Evolutionary conservation across 768 basidiomycete species (phyloP), one percentile per base, ranked within the genome.

Genomic region (Lyophyllum atratum): DNA sequence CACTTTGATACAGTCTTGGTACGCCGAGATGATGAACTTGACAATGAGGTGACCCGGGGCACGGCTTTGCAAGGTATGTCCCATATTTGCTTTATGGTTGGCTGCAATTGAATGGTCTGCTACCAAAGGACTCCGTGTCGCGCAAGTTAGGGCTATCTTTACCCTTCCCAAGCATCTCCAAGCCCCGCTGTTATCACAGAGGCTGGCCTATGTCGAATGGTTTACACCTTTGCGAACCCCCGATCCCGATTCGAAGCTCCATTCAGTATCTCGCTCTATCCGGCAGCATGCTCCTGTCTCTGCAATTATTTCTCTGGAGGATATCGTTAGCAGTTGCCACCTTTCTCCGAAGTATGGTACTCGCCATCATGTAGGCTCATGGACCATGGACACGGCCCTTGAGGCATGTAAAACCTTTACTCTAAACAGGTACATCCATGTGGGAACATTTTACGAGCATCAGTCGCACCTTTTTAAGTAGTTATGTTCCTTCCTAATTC

Each of bases 191-290:
- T 19, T 42, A 3, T 46, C 54, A 8, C 10, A 6, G 24, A 29
- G 21, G 9, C 54, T 55, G 14, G 54, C 54, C 4, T 48, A 48
- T 33, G 17, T 55, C n/a, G 54, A 55, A 21, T 55, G 54, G 66
- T 69, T 66, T 42, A 69, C 59, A 7, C 58, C 64, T 2, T 58
- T 65, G 12, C 44, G 50, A 19, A 34, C 31, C 15, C 58, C 48
- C 8, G 59, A 68, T 49, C 45, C 24, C n/a, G 10, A 37, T 37
- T 25, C 40, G 34, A 12, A 54, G 50, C 19, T 69, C 34, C 46
- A 55, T 42, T 47, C 54, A 22, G 47, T 55, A n/a, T 46, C 33
- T 15, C 47, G 54, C 10, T 47, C 54, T 21, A 21, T 28, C 22
- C 54, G 21, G 22, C 22, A 37, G 24, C 54, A 44, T 2, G 28